Base-by-base conservation (phyloP, 108 stramenopile genomes). In the Aurantiochytrium sp. region DNA sequence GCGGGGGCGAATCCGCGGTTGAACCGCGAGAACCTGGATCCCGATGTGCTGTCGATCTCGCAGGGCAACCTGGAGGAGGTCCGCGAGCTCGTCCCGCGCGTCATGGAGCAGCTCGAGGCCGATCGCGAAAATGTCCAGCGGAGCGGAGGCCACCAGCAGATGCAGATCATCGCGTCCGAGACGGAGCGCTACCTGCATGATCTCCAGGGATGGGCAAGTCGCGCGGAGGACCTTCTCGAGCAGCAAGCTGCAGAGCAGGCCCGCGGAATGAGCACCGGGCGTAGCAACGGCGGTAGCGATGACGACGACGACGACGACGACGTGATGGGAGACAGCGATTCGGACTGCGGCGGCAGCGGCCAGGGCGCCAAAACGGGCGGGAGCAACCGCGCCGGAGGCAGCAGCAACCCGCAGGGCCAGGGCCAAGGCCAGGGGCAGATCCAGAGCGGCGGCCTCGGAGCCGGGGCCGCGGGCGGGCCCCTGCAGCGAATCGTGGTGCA, bases 21-120 rank as follows among this genome's bases (percentile, higher is more conserved):
- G 59, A 65, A 65, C 59, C 27, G 59, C 2, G 59, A 65, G 34
- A 65, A 65, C 24, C 59, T 81, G 73, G 73, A 81, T 48, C 73
- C 73, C 21, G 39, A 41, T 48, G 45, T 48, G n/a, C 73, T 81
- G 42, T 12, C 45, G 10, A 81, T 81, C 45, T 22, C 42, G 42
- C 73, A 81, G 45, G 73, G 45, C 27, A 81, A 81, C 73, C 73
- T 81, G 10, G 73, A 81, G n/a, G 39, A 48, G 73, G 45, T 81
- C 45, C 73, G 73, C 27, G 42, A 81, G 45, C 42, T 81, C 27
- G 30, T 81, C 30, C 73, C 73, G n/a, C 45, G 42, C 42, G 73
- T 81, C 42, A 81, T 81, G 73, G 73, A 81, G n/a, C 73, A 81
- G 73, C 45, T 81, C 24, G 27, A 41, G 73, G 6, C 39, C 10